Evolutionary conservation across 768 basidiomycete species (phyloP).

Genomic region (Botryobasidium botryosum): DNA sequence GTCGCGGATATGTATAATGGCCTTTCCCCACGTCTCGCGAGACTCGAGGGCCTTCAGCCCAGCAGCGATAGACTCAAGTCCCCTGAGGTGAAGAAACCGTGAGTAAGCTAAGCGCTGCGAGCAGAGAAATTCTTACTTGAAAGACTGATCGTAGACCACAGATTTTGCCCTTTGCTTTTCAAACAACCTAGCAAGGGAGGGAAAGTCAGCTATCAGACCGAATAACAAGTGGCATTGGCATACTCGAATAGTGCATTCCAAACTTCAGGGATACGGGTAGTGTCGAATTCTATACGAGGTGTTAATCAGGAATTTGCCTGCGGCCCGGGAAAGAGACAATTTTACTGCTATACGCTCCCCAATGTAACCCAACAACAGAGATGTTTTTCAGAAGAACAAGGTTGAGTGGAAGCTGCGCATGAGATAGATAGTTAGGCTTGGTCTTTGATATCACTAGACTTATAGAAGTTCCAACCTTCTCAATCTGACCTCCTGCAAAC

Average conservation of each 20-base stretch:
- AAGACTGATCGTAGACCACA: conserved; percentile 51
- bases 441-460: not conserved
- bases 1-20: conserved; percentile 44
- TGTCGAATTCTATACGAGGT: conserved; percentile 49
- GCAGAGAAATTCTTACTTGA: conserved; percentile 17
- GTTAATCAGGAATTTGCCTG: not conserved
- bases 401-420: conserved; percentile 53
- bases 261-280: conserved; percentile 40
- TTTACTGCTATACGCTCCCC: conserved; percentile 66
- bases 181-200: conserved; percentile 35
- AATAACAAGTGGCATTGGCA: conserved; percentile 14
- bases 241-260: conserved; percentile 57
- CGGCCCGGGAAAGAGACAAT: too few relatives aligned
- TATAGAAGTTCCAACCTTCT: conserved; percentile 36
- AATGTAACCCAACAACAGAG: conserved; percentile 68
- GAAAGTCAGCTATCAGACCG: not conserved
- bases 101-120: too few relatives aligned
- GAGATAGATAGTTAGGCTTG: not conserved
- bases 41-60: conserved; percentile 62
- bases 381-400: conserved; percentile 70
- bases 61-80: conserved; percentile 46
- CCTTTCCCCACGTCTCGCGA: conserved; percentile 89
- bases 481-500: conserved; percentile 71
- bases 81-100: conserved; percentile 10
- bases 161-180: conserved; percentile 46